Percentiles rank a stretch among this genome's conserved stretches.
Evolutionary conservation across 73 alveolate species (phyloP).

Genomic region (Symbiodinium natans): DNA sequence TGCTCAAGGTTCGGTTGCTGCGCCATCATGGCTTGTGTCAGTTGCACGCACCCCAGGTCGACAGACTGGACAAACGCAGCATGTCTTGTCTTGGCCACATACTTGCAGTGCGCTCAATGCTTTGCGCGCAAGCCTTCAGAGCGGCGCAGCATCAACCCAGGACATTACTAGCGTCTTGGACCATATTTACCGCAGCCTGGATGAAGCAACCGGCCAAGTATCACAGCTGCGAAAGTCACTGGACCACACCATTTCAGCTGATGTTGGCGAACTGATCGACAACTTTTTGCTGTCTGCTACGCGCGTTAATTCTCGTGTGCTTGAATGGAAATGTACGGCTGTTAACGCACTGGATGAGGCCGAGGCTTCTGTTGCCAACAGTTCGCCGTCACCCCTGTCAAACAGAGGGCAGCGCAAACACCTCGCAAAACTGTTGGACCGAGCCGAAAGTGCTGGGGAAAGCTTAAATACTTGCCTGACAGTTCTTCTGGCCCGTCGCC

Average conservation of each 20-base stretch:
- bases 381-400: background rate
- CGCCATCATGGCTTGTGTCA: slow-evolving; percentile 19
- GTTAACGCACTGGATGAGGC: slow-evolving; percentile 21
- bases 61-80: slow-evolving; percentile 48
- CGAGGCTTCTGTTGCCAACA: background rate
- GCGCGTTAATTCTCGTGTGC: slow-evolving; percentile 8
- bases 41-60: slow-evolving; percentile 76
- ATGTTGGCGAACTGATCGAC: slow-evolving; percentile 58
- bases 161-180: slow-evolving; percentile 42
- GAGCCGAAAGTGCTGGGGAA: slow-evolving; percentile 58
- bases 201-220: background rate
- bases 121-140: slow-evolving; percentile 17
- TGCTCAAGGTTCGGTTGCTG: background rate
- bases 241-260: background rate
- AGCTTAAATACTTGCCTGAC: slow-evolving; percentile 77
- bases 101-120: slow-evolving; percentile 27
- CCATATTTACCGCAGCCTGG: slow-evolving; percentile 34
- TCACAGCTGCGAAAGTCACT: background rate
- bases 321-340: slow-evolving; percentile 71
- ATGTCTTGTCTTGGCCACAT: slow-evolving; percentile 33
- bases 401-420: background rate
- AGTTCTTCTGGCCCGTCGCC: slow-evolving; percentile 52
- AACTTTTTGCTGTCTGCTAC: slow-evolving; percentile 32
- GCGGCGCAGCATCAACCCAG: background rate
- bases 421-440: slow-evolving; percentile 25